These are phyloP conservation scores for Amanita jacksonii DNA, from an alignment of 768 basidiomycete genomes.

Conservation along the genomic window DNA sequence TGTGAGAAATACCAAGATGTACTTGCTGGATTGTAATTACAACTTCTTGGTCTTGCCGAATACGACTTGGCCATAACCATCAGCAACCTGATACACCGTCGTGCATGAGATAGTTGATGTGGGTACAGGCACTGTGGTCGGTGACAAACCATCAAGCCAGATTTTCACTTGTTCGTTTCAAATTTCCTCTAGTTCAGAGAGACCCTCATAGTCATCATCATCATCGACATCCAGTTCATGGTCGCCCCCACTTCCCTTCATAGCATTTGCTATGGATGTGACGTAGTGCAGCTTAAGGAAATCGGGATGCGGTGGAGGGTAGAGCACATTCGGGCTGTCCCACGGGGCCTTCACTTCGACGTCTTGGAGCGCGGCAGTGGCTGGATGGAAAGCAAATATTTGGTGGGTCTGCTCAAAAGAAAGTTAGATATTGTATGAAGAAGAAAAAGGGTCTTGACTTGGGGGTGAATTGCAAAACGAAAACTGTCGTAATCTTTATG, in stretches of 20 bases:
- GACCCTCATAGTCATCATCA: slow-evolving; percentile 10
- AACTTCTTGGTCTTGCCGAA: too few species aligned
- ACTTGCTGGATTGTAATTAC: too few species aligned
- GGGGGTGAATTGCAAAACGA: slow-evolving; percentile 12
- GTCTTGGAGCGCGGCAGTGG: slow-evolving; percentile 1
- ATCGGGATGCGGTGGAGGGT: slow-evolving; percentile 11
- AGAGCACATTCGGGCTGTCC: slow-evolving; percentile 10
- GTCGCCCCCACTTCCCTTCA: background rate
- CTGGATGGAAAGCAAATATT: slow-evolving; percentile 10
- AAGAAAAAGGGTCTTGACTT: slow-evolving; percentile 11
- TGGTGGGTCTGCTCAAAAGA: slow-evolving; percentile 14
- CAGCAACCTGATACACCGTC: too few species aligned
- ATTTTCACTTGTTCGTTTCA: slow-evolving; percentile 8
- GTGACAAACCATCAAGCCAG: slow-evolving; percentile 8
- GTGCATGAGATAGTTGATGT: too few species aligned
- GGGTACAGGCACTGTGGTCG: too few species aligned
- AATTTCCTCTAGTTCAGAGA: slow-evolving; percentile 8
- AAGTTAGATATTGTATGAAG: slow-evolving; percentile 10
- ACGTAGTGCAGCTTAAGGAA: slow-evolving; percentile 12
- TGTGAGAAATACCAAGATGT: too few species aligned
- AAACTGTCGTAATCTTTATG: slow-evolving; percentile 12
- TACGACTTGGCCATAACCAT: too few species aligned
- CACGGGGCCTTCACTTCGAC: slow-evolving; percentile 14
- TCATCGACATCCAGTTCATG: slow-evolving; percentile 11
- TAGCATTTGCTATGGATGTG: slow-evolving; percentile 9